Percentiles rank a stretch among this genome's conserved stretches.
These are phyloP conservation scores for Arthrobotrys musiformis DNA, from an alignment of 2,329 filamentous ascomycete species.

Conservation along the genomic window DNA sequence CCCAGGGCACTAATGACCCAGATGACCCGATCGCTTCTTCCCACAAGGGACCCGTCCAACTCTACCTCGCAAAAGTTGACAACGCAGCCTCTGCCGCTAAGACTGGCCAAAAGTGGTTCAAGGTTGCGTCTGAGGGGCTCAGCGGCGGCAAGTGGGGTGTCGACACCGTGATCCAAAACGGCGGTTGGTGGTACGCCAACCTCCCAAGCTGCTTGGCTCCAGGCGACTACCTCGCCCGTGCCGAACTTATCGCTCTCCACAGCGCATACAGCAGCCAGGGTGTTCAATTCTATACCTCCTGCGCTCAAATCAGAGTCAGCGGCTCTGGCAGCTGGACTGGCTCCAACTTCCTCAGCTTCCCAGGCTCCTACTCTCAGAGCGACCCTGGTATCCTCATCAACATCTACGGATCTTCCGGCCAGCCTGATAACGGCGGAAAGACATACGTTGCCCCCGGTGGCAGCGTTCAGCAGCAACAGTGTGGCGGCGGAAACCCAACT, in stretches of 20 bases:
- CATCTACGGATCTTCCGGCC: conserved; percentile 48
- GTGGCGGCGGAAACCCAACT: conserved; percentile 24
- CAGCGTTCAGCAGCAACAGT: conserved; percentile 28
- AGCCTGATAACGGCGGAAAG: conserved; percentile 35
- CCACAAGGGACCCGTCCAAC: conserved; percentile 69
- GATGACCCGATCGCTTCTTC: conserved; percentile 67
- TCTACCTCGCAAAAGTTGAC: conserved; percentile 67
- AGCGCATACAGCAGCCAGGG: conserved; percentile 62
- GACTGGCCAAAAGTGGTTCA: conserved; percentile 61
- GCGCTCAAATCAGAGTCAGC: conserved; percentile 65
- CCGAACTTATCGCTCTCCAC: conserved; percentile 73
- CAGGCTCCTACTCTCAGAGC: conserved; percentile 61
- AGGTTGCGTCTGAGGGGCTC: conserved; percentile 71
- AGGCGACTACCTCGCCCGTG: conserved; percentile 71
- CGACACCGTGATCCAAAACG: conserved; percentile 65
- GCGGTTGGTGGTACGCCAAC: conserved; percentile 66
- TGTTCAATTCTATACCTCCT: conserved; percentile 66
- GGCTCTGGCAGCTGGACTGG: conserved; percentile 61
- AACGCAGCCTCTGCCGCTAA: conserved; percentile 64
- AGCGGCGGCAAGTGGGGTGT: conserved; percentile 69
- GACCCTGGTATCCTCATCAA: conserved; percentile 59
- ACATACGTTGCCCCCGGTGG: conserved; percentile 53
- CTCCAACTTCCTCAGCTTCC: conserved; percentile 59
- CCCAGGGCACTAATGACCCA: conserved; percentile 57
- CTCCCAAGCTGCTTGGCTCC: conserved; percentile 68